Evolutionary conservation across 2,329 filamentous ascomycete genomes (phyloP).

Genomic region (Fusarium nodosum): DNA sequence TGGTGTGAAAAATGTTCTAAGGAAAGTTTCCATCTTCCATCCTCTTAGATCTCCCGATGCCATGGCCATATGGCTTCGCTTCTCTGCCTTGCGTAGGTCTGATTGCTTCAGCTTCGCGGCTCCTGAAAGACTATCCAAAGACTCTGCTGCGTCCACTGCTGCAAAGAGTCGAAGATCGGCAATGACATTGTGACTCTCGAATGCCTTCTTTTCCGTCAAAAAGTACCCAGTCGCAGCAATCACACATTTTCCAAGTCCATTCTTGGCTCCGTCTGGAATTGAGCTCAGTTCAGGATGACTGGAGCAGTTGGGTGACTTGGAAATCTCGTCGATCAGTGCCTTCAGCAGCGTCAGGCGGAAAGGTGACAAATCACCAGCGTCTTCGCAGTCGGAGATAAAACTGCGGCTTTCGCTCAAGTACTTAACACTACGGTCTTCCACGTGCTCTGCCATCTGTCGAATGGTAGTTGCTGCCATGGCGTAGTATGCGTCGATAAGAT

Average conservation of each 20-base stretch:
- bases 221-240: slow-evolving; percentile 48
- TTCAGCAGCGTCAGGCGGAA: slow-evolving; percentile 56
- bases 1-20: slow-evolving; percentile 56
- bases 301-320: slow-evolving; percentile 48
- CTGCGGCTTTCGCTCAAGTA: slow-evolving; percentile 54
- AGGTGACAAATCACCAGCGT: slow-evolving; percentile 46
- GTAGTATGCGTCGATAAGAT: slow-evolving; percentile 54
- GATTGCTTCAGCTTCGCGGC: slow-evolving; percentile 50
- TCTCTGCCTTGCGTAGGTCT: slow-evolving; percentile 55
- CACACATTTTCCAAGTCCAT: slow-evolving; percentile 49
- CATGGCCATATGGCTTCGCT: slow-evolving; percentile 54
- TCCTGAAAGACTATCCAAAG: slow-evolving; percentile 42
- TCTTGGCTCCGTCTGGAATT: slow-evolving; percentile 47
- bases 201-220: slow-evolving; percentile 51
- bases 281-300: slow-evolving; percentile 45
- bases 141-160: slow-evolving; percentile 52
- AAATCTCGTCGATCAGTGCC: slow-evolving; percentile 50
- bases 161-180: slow-evolving; percentile 52
- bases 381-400: slow-evolving; percentile 48
- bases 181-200: slow-evolving; percentile 41
- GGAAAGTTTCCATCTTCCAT: slow-evolving; percentile 63
- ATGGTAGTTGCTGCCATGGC: slow-evolving; percentile 53
- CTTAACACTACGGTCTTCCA: slow-evolving; percentile 59
- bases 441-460: slow-evolving; percentile 61
- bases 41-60: slow-evolving; percentile 55